Evolutionary conservation across 1,139 yeast species (phyloP).

Genomic region (Yamadazyma kanchanaburiensis): DNA sequence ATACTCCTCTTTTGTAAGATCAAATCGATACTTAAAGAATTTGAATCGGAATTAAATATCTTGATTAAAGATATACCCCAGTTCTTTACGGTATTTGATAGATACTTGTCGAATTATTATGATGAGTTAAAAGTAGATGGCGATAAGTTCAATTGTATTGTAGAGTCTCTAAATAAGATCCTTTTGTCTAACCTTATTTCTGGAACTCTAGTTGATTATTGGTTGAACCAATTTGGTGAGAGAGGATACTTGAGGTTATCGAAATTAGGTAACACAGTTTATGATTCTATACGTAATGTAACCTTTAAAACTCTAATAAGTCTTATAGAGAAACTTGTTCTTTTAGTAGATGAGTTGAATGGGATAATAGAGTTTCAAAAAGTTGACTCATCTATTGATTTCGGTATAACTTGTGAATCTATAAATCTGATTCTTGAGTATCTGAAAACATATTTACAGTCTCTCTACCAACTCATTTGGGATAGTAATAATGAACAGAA

Average conservation of each 20-base stretch:
- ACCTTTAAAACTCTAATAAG: conserved; percentile 53
- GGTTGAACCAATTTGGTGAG: conserved; percentile 60
- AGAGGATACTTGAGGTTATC: conserved; percentile 62
- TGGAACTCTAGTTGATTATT: conserved; percentile 32
- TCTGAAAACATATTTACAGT: conserved; percentile 31
- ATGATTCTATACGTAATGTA: conserved; percentile 45
- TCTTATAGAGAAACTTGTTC: conserved; percentile 52
- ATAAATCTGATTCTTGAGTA: conserved; percentile 25
- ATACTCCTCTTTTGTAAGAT: conserved; percentile 29
- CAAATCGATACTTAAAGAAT: conserved; percentile 23
- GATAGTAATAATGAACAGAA: conserved; percentile 51
- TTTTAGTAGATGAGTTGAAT: conserved; percentile 45
- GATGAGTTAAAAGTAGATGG: conserved; percentile 17
- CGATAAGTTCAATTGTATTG: conserved; percentile 8
- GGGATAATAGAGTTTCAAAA: conserved; percentile 43
- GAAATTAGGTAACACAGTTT: conserved; percentile 46
- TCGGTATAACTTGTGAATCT: conserved; percentile 27
- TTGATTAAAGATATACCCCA: conserved; percentile 38
- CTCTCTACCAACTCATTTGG: conserved; percentile 41
- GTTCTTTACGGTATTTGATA: conserved; percentile 37
- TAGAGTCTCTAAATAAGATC: conserved; percentile 39
- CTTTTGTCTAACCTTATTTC: conserved; percentile 59
- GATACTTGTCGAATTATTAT: conserved; percentile 30
- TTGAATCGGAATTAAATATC: conserved; percentile 36
- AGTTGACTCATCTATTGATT: conserved; percentile 10